phyloP scores from a whole-genome alignment of 805 yeast species.

The Sporopachydermia quercuum region DNA sequence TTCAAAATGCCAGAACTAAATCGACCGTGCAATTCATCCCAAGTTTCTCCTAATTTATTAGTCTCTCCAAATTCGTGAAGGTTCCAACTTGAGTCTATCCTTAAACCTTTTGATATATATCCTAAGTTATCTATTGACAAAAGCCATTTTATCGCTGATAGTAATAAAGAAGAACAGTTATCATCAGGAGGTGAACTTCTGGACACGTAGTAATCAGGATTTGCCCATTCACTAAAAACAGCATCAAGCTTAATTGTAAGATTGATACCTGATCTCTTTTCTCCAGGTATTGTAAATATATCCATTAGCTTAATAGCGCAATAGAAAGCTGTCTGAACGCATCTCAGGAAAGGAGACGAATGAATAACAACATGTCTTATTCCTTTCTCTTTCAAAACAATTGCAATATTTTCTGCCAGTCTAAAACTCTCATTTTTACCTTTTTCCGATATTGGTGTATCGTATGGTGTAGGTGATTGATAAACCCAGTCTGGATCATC shows the following conservation, averaged over 20 bases:
- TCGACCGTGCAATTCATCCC: constrained; percentile 21
- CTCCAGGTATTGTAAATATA: constrained; percentile 3
- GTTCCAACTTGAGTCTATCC: constrained; percentile 2
- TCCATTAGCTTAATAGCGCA: constrained; percentile 12
- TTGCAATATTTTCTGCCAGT: constrained; percentile 10
- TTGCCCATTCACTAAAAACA: constrained; percentile 24
- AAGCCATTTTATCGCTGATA: constrained; percentile 14
- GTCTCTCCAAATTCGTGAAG: constrained; percentile 12
- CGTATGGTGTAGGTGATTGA: constrained; percentile 21
- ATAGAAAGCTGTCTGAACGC: constrained; percentile 20
- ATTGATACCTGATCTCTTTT: constrained; percentile 2
- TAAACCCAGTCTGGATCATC: constrained; percentile 17
- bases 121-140: neutral
- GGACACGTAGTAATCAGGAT: constrained; percentile 20
- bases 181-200: constrained; percentile 22
- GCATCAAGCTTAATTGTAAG: constrained; percentile 14
- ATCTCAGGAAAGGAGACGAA: constrained; percentile 22
- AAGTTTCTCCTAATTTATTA: constrained; percentile 22
- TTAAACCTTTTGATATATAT: neutral
- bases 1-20: constrained; percentile 14
- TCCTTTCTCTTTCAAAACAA: constrained; percentile 5
- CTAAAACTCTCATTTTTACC: constrained; percentile 16
- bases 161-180: constrained; percentile 15
- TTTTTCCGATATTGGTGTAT: constrained; percentile 19
- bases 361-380: constrained; percentile 12